Evolutionary conservation across 1,284 basidiomycete genomes (phyloP), one percentile per base, ranked within the genome.

Genomic region (Psilocybe mexicana): DNA sequence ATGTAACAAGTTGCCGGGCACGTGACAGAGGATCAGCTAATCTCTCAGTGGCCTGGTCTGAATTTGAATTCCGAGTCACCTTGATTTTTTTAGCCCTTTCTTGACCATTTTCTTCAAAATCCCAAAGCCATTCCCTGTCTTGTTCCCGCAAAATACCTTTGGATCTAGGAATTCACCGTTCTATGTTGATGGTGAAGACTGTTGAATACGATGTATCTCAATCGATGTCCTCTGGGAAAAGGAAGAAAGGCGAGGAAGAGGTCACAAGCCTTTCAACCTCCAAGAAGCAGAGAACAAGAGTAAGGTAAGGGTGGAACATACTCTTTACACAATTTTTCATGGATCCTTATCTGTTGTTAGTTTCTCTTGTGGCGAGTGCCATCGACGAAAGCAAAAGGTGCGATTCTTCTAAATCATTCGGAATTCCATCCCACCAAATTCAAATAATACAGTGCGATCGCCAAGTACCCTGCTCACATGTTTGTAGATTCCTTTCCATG

Each of bases 361-460:
- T 70, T 92, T 91, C 64, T 92, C 90, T n/a, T 92, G 90, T 60
- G 89, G 90, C 36, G 90, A 92, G 75, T 92, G 90, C 63, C 90
- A 92, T 76, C 83, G 90, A 28, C 79, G 90, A 59, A 92, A 92
- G 70, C 90, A 92, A 73, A 92, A 92, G 82, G 90, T 88, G 53
- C 46, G 50, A 53, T 36, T 18, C 38, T 12, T 3, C 14, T 49
- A 42, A 47, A 50, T 38, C 45, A 30, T 3, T 11, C 30, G 52
- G 55, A 55, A 40, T 54, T 61, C 42, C 55, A 43, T 55, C 58
- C 47, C 59, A 57, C 65, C 63, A 66, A 58, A 61, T 65, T 51
- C 65, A 63, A 67, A 57, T 55, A 46, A 55, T 61, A 36, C 65
- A 92, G 90, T 92, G 89, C 70, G 87, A 92, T 72, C 84, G 89